Evolutionary conservation across 2,329 filamentous ascomycete genomes (phyloP), one percentile per base, ranked within the genome.

Genomic region (Penicillium brasilianum): DNA sequence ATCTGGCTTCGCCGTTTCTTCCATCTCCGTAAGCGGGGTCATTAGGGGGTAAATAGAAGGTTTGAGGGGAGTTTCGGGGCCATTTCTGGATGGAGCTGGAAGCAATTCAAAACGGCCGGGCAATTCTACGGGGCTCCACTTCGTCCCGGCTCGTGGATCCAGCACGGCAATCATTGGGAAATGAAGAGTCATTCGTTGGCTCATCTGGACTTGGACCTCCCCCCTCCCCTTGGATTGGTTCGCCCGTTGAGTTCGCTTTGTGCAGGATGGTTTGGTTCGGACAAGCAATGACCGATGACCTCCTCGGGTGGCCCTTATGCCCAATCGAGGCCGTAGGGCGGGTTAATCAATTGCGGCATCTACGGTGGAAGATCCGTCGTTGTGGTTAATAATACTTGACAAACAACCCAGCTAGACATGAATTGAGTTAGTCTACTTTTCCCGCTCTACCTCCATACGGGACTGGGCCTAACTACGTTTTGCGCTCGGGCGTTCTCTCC

Each of bases 81-180:
- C 32, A n/a, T 32, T 59, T 64, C 61, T 60, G 55, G 57, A 59
- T 41, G 55, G 56, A 53, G 39, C 58, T 60, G 46, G 58, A 59
- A 63, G 60, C 56, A 60, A 9, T 63, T 51, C 56, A 60, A 65
- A 67, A 66, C 63, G 59, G 57, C 65, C 63, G 57, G 60, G 63
- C 50, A 56, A 36, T 60, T 60, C 55, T 41, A 11, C n/a, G 14
- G 16, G 50, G 55, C 48, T 65, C 65, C 65, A 67, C 65, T 62
- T 62, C 20, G 63, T 63, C 51, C 63, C 58, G 55, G 61, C 58
- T 63, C 59, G 59, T 66, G 64, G 62, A 59, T 62, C 61, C 52
- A 64, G 22, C 57, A 48, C 62, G 59, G 61, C 55, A 58, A 57
- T 58, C 37, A 46, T 53, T 53, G 58, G 25, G 58, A 60, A 61